These are phyloP conservation scores for Westerdykella sp. DNA, from an alignment of 2,329 filamentous ascomycete genomes.

Conservation along the genomic window DNA sequence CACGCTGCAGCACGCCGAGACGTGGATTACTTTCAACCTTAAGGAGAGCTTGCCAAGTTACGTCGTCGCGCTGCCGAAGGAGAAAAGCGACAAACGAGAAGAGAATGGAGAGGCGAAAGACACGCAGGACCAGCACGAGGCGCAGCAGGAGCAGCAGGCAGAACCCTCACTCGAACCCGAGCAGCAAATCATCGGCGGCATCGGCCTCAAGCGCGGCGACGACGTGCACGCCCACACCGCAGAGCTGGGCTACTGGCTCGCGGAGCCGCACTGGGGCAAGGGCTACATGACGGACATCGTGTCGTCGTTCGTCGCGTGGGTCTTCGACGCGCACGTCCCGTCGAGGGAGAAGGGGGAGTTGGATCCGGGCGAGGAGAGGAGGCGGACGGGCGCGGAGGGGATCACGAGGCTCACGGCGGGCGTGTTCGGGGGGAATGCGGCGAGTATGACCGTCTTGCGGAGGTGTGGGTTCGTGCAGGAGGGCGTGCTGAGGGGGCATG, in stretches of 20 bases:
- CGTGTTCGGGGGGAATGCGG: conserved; percentile 29
- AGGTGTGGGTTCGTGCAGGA: conserved; percentile 37
- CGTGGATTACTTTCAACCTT: conserved; percentile 33
- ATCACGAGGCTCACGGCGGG: conserved; percentile 21
- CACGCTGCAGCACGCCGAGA: conserved; percentile 24
- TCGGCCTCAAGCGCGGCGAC: conserved; percentile 33
- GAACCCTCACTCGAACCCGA: neutral
- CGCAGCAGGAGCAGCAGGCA: neutral
- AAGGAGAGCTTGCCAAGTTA: conserved; percentile 13
- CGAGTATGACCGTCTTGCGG: conserved; percentile 32
- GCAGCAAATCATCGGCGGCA: conserved; percentile 26
- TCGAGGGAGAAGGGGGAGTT: conserved; percentile 1
- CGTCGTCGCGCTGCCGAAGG: conserved; percentile 10
- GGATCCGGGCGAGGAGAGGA: conserved; percentile 14
- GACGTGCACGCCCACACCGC: conserved; percentile 35
- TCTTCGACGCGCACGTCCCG: conserved; percentile 13
- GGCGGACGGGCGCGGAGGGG: conserved; percentile 9
- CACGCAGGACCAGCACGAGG: too few relatives aligned
- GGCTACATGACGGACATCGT: conserved; percentile 30
- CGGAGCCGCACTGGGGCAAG: conserved; percentile 31
- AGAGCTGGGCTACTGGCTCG: conserved; percentile 42
- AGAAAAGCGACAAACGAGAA: too few relatives aligned
- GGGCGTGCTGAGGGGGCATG: conserved; percentile 30
- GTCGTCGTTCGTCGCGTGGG: conserved; percentile 31
- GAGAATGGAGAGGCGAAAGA: too few relatives aligned